Evolutionary conservation across 768 basidiomycete species (phyloP), one percentile per base, ranked within the genome.

Genomic region (Coprinopsis strossmayeri): DNA sequence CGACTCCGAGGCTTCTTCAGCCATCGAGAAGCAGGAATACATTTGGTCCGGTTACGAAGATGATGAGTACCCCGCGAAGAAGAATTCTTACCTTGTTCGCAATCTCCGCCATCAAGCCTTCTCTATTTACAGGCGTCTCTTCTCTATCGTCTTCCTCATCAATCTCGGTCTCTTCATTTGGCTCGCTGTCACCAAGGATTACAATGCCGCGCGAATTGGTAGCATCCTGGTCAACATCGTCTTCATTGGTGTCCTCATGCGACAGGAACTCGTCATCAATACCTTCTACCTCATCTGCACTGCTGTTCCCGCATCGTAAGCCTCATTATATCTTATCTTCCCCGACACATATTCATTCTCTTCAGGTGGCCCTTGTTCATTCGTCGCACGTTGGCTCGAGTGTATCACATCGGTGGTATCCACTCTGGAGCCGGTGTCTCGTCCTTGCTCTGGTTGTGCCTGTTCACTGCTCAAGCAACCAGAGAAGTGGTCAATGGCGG

Each of bases 391-490:
- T 72, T 70, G 54, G 79, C 77, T 20, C 67, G 78, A 34, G 78
- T 81, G 0, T 81, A 80, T 51, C 75, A 78, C 46, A 78, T 80
- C 34, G 79, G 79, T 17, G 79, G 79, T 54, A 63, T 81, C 23
- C 79, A 82, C 56, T 79, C 76, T 11, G 79, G 79, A n/a, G 74
- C 71, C 56, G 79, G 73, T 7, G 67, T 74, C 15, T 78, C 77
- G 17, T 77, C 76, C 2, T 59, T 74, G 1, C 63, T 79, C 0
- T 82, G 79, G 79, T 58, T 80, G 21, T 64, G 70, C 28, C 59
- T 74, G 2, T 76, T 77, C 55, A 69, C 74, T 25, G 73, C 60
- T 13, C 71, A 75, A 54, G 77, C 76, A 1, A 80, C 79, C 0
- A 71, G 67, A 50, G 77, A 80, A 53, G 53, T 73, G 34, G 55